Conservation (phyloP, 805 yeast species). For the Candida glaebosa region DNA sequence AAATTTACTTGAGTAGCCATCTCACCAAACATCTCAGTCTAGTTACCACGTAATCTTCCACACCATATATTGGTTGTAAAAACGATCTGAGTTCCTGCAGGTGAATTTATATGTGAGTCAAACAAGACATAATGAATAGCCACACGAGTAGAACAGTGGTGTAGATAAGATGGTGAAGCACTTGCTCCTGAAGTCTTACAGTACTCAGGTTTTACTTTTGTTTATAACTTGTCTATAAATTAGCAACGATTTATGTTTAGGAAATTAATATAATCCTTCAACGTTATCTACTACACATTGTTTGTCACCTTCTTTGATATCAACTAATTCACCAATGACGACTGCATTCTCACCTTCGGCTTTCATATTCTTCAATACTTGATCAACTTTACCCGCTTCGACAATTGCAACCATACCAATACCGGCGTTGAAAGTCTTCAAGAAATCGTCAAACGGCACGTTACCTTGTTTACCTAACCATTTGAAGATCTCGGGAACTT, state of each 20-base stretch:
- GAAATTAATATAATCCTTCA: slow-evolving; percentile 28
- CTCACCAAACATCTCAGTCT: too few species aligned
- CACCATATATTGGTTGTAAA: background rate
- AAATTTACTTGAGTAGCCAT: too few species aligned
- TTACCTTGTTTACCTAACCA: slow-evolving; percentile 93
- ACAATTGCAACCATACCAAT: slow-evolving; percentile 94
- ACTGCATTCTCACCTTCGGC: slow-evolving; percentile 73
- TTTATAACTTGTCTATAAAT: background rate
- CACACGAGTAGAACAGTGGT: too few species aligned
- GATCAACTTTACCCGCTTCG: slow-evolving; percentile 58
- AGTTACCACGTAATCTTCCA: too few species aligned
- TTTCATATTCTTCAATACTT: slow-evolving; percentile 50
- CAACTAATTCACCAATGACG: slow-evolving; percentile 37
- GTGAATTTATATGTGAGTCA: background rate
- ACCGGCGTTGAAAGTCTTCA: slow-evolving; percentile 94
- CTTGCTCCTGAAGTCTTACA: too few species aligned
- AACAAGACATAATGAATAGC: too few species aligned
- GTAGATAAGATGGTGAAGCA: too few species aligned
- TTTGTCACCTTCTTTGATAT: slow-evolving; percentile 42
- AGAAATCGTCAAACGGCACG: slow-evolving; percentile 79
- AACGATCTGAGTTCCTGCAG: background rate
- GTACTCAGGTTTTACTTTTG: too few species aligned
- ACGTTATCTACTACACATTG: slow-evolving; percentile 57
- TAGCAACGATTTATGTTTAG: background rate
- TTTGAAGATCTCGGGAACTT: slow-evolving; percentile 82